These are phyloP conservation scores for Neurospora sp. DNA, from an alignment of 495 filamentous ascomycete species.

Conservation along the genomic window DNA sequence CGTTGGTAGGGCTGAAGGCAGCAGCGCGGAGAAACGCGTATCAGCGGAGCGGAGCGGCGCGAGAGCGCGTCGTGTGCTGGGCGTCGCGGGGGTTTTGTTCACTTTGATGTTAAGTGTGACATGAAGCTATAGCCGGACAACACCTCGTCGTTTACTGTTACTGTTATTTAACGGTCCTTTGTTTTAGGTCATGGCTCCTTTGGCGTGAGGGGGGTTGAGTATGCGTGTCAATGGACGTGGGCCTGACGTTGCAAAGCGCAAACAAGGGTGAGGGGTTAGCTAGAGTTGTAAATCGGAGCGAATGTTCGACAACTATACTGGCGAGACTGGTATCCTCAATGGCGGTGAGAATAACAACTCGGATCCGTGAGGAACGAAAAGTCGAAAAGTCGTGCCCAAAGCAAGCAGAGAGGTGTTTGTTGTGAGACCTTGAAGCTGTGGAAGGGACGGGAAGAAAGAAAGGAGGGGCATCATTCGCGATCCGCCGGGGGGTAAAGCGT, in stretches of 20 bases:
- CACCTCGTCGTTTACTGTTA: not conserved
- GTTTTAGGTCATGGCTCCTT: not conserved
- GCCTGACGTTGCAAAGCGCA: not conserved
- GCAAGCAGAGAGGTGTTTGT: not conserved
- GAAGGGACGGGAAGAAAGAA: not conserved
- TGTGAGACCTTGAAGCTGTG: not conserved
- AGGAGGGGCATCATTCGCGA: not conserved
- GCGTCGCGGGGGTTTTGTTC: not conserved
- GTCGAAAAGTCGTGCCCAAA: not conserved
- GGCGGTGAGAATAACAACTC: not conserved
- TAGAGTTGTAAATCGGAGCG: not conserved
- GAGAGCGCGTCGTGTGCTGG: not conserved
- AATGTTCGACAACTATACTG: not conserved
- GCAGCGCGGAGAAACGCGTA: not conserved
- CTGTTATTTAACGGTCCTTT: not conserved
- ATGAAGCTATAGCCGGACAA: not conserved
- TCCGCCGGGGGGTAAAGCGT: not conserved
- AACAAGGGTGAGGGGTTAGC: not conserved
- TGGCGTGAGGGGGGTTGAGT: not conserved
- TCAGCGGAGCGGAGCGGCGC: not conserved
- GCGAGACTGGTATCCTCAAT: not conserved
- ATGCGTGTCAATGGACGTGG: not conserved
- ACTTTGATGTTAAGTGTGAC: not conserved
- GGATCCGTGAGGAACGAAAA: not conserved
- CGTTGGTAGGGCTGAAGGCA: not conserved